phyloP scores from a whole-genome alignment of 2,329 filamentous ascomycete species.

The Cyclaneusma minus region DNA sequence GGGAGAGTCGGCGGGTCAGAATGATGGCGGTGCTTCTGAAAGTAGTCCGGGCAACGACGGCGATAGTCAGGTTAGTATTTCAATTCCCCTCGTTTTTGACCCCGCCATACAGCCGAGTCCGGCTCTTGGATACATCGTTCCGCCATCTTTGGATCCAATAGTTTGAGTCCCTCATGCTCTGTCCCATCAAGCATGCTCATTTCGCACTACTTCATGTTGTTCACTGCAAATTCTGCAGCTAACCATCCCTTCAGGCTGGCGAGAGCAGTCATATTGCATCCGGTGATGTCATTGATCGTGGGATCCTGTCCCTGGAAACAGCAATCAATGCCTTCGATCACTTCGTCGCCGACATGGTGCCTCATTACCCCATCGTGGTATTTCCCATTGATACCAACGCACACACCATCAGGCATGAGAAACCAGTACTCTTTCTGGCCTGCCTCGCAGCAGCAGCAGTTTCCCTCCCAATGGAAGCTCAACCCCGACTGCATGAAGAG shows the following conservation, averaged over 20 bases:
- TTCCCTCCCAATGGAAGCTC: constrained; percentile 33
- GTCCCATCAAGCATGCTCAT: no score
- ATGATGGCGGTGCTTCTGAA: no score
- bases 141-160: no score
- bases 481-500: constrained; percentile 49
- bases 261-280: not conserved
- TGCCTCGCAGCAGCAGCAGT: constrained; percentile 38
- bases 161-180: no score
- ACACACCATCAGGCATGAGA: constrained; percentile 35
- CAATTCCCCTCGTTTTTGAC: no score
- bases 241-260: no score
- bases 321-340: constrained; percentile 40
- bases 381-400: constrained; percentile 37
- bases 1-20: not conserved
- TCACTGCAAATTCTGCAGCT: no score
- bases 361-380: constrained; percentile 40
- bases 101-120: no score
- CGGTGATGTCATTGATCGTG: constrained; percentile 29
- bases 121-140: no score
- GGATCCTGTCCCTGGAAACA: constrained; percentile 31
- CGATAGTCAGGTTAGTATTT: no score
- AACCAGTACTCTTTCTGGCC: constrained; percentile 42
- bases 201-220: no score
- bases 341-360: constrained; percentile 36
- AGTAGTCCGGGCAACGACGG: no score